Evolutionary conservation across 176 grass and related monocot species (phyloP), one percentile per base, ranked within the genome.

Genomic region (Cenchrus fungigraminus): DNA sequence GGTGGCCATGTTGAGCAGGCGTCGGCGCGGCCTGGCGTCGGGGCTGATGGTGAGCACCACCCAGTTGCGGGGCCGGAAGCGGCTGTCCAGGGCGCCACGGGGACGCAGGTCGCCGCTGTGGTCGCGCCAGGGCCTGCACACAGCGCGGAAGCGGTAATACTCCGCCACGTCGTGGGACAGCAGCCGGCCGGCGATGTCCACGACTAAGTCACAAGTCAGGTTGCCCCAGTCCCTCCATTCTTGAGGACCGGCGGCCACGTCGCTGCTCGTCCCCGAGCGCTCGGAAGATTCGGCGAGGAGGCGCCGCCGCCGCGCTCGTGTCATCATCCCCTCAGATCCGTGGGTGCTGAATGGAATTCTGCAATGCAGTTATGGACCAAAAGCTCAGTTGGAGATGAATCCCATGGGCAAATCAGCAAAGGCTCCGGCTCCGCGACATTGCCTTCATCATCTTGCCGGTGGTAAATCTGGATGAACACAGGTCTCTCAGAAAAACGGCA

Each of bases 61-160:
- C 82, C 82, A 84, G 61, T 58, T 29, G n/a, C 73, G 12, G 20
- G 73, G 82, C 1, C 82, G 61, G 82, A 84, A 76, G 47, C 71
- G 47, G 13, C 34, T 2, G 57, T 53, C 11, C 17, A 83, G 70
- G 25, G 14, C 9, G 28, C 9, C 25, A 2, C 42, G 6, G 4
- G 13, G 11, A 14, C 47, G 31, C 12, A 50, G 71, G 47, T 84
- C 60, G 1, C 19, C 47, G 47, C 20, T 55, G 47, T 40, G 29
- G 16, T 40, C 5, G 8, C 56, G 67, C 80, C 56, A 83, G 9
- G 80, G 25, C 55, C 28, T 73, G 68, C 56, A 83, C 16, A 34
- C 68, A 0, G 6, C 16, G 5, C 55, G 68, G 68, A 73, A 62
- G 68, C 55, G 15, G 54, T 37, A 6, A 2, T 73, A 82, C 22